These are phyloP conservation scores for Cryptomeria japonica DNA, from an alignment of 75 land plant genomes.

Conservation along the genomic window DNA sequence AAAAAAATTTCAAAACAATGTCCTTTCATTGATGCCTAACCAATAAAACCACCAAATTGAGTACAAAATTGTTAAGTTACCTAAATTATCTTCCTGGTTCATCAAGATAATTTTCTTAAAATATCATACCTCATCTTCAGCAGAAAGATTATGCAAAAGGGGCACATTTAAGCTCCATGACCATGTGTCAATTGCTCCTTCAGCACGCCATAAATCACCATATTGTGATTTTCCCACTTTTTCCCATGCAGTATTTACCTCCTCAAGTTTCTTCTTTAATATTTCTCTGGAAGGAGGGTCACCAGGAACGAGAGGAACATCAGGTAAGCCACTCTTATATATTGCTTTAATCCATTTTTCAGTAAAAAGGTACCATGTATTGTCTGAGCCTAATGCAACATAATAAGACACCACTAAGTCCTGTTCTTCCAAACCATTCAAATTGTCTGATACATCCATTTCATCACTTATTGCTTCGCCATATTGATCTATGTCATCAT, in stretches of 20 bases:
- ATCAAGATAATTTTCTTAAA: slow-evolving; percentile 1
- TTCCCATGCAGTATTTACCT: slow-evolving; percentile 58
- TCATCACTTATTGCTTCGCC: not conserved
- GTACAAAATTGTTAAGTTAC: not conserved
- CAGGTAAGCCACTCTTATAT: slow-evolving; percentile 54
- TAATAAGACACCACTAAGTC: slow-evolving; percentile 40
- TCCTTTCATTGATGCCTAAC: not conserved
- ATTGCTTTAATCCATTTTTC: slow-evolving; percentile 72
- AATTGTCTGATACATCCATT: not conserved
- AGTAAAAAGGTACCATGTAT: slow-evolving; percentile 88
- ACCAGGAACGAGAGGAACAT: slow-evolving; percentile 46
- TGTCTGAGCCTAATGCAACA: slow-evolving; percentile 89
- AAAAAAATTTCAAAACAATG: not conserved
- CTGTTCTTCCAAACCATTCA: not conserved
- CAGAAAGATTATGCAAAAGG: slow-evolving; percentile 71
- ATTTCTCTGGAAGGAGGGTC: slow-evolving; percentile 63
- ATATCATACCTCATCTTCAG: slow-evolving; percentile 61
- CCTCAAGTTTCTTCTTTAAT: slow-evolving; percentile 52
- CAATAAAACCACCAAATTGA: not conserved
- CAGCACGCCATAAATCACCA: slow-evolving; percentile 67
- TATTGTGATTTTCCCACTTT: slow-evolving; percentile 68
- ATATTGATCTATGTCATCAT: not conserved
- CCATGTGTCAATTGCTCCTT: slow-evolving; percentile 88
- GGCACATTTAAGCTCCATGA: slow-evolving; percentile 96
- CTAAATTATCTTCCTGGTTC: not conserved